Conservation (phyloP, 2,329 filamentous ascomycete genomes). For the Biscogniauxia mediterranea region DNA sequence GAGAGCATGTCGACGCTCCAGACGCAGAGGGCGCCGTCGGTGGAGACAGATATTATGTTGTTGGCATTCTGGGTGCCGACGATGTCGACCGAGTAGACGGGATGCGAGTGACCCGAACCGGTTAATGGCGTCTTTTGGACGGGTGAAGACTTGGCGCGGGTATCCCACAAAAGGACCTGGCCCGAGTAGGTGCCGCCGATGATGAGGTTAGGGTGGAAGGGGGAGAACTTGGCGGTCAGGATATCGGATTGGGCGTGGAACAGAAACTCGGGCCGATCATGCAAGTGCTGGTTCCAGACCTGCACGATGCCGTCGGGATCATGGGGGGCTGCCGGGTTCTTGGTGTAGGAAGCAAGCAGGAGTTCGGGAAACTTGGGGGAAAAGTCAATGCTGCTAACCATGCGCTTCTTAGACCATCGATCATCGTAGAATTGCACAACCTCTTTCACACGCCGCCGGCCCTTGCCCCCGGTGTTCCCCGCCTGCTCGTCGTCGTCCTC, state of each 20-base stretch:
- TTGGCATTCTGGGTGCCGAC: slow-evolving; percentile 98
- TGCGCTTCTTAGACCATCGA: slow-evolving; percentile 94
- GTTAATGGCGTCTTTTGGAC: slow-evolving; percentile 96
- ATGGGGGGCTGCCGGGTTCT: slow-evolving; percentile 91
- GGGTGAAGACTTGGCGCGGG: slow-evolving; percentile 80
- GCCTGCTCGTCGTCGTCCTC: slow-evolving; percentile 81
- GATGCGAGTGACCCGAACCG: slow-evolving; percentile 92
- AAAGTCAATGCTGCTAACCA: slow-evolving; percentile 94
- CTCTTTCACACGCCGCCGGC: slow-evolving; percentile 76
- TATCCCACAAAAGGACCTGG: slow-evolving; percentile 96
- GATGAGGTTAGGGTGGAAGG: slow-evolving; percentile 94
- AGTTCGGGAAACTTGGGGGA: slow-evolving; percentile 94
- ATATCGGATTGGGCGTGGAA: slow-evolving; percentile 97
- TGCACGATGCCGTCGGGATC: slow-evolving; percentile 92
- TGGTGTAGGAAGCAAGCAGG: slow-evolving; percentile 91
- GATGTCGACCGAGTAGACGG: slow-evolving; percentile 91
- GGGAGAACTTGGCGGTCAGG: slow-evolving; percentile 94
- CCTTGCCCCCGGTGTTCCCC: slow-evolving; percentile 68
- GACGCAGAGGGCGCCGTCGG: slow-evolving; percentile 92
- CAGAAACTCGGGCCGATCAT: slow-evolving; percentile 90
- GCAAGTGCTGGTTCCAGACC: slow-evolving; percentile 95
- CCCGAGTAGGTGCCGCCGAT: slow-evolving; percentile 95
- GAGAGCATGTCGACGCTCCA: slow-evolving; percentile 99
- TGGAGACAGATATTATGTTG: slow-evolving; percentile 96
- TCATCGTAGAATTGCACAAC: slow-evolving; percentile 92